Base-by-base conservation (phyloP, 345 rosid genomes). In the Salix purpurea region DNA sequence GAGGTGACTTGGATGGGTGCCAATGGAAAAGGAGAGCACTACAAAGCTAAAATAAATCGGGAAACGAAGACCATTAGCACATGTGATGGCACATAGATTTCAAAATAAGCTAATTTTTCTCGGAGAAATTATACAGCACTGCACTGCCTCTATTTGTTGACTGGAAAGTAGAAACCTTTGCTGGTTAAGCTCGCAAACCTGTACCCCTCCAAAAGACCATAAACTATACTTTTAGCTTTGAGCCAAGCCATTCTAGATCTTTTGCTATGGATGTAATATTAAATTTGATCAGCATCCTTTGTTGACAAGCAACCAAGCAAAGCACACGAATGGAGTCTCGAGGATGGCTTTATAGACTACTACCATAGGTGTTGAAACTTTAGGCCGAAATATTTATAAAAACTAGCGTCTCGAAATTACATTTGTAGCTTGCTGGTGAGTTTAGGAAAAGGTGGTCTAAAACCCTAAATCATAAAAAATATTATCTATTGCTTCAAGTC, bases 301-400 rank as follows among this genome's bases (percentile, higher is more conserved):
- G 81, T 80, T 71, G 79, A 81, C 81, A 74, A 73, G 65, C 65
- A 76, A 68, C 74, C n/a, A 24, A 37, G 34, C 14, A 30, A 64
- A 50, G 28, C 58, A 70, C 84, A 73, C 75, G 77, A 65, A 67
- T 54, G 78, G 65, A 15, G 65, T 52, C 60, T 6, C 37, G 77
- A 73, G 39, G 48, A 70, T 50, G 71, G 70, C 67, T 50, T 74
- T 74, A 11, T 69, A 56, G 76, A 40, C 69, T 37, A 40, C 69
- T 37, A 26, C 36, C 50, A 62, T 76, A 81, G 75, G 82, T 66
- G 72, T 86, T 83, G 82, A 79, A 77, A 79, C 78, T 74, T 54
- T 26, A 70, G 52, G 60, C 52, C 64, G 19, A 50, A 58, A 37
- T 36, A 16, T 56, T 36, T 30, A 72, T 77, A 69, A 32, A 5